Evolutionary conservation across 2,329 filamentous ascomycete genomes (phyloP), one percentile per base, ranked within the genome.

Genomic region (Myriosclerotinia duriaeana): DNA sequence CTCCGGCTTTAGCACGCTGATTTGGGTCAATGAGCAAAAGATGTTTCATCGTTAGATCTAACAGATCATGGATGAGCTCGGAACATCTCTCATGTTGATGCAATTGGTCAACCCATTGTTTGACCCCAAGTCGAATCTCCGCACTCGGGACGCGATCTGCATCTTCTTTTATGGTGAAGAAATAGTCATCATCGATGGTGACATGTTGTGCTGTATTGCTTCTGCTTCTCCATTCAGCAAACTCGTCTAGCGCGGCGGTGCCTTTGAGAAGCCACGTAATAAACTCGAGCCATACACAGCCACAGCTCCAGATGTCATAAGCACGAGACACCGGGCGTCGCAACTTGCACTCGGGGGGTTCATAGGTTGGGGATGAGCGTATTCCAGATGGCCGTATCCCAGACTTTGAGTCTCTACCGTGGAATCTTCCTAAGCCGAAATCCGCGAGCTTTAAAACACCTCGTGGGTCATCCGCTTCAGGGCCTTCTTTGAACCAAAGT

Each of bases 241-340:
- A 72, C 0, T n/a, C 54, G 56, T 68, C 65, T 22, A 72, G 67
- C 0, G 73, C 55, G 1, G 63, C 52, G 0, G 22, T 60, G 2
- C 76, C 78, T 15, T 64, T 36, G 2, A 79, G 2, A 9, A 76
- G 68, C 76, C 77, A 79, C 0, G 77, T 78, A n/a, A 75, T 67
- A 6, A 77, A 75, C 62, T 80, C 78, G 1, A 80, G 68, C 36
- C 73, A 77, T 0, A 79, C 67, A 53, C 78, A 79, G 0, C 77
- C 78, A 5, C 79, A 70, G 38, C 73, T 76, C 72, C 76, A 78
- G 0, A 78, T 76, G 54, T 80, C 78, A 30, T 77, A 78, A 0
- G 67, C 69, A 6, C 78, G 75, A 22, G 75, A 79, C 1, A 79
- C 75, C 6, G 69, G 70, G 6, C 59, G 55, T 0, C 61, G 22